These are phyloP conservation scores for Rhinocladiella similis DNA, from an alignment of 2,329 filamentous ascomycete species.

Conservation along the genomic window DNA sequence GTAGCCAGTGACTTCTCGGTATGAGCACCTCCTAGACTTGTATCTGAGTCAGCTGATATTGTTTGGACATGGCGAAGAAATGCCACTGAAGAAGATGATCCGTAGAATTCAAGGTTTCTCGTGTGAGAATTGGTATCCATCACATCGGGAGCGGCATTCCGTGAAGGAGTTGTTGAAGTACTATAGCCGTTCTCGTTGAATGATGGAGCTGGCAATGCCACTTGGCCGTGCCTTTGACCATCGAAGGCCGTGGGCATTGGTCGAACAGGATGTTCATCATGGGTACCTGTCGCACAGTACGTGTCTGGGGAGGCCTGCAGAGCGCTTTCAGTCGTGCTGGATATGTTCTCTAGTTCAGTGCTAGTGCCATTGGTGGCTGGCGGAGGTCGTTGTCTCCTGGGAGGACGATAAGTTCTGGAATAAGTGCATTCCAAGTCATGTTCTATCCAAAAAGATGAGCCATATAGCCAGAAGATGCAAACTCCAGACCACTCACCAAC, in stretches of 20 bases:
- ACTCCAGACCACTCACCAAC: slow-evolving; percentile 37
- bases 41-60: slow-evolving; percentile 35
- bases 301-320: too few species aligned
- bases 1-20: slow-evolving; percentile 44
- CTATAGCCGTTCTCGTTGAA: not conserved
- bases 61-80: slow-evolving; percentile 39
- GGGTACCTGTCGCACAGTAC: too few species aligned
- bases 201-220: too few species aligned
- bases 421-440: slow-evolving; percentile 37
- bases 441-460: slow-evolving; percentile 32
- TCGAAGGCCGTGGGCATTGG: too few species aligned
- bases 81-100: slow-evolving; percentile 49
- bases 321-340: too few species aligned
- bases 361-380: not conserved
- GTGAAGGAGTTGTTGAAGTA: not conserved
- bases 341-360: too few species aligned
- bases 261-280: too few species aligned
- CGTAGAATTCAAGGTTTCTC: slow-evolving; percentile 50
- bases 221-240: too few species aligned
- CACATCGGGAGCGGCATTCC: slow-evolving; percentile 38
- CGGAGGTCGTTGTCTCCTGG: slow-evolving; percentile 9
- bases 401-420: slow-evolving; percentile 35
- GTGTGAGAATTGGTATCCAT: slow-evolving; percentile 49
- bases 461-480: not conserved
- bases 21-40: slow-evolving; percentile 12